Base-by-base conservation (phyloP, 352 stramenopile species). In the Pythium periplocum region DNA sequence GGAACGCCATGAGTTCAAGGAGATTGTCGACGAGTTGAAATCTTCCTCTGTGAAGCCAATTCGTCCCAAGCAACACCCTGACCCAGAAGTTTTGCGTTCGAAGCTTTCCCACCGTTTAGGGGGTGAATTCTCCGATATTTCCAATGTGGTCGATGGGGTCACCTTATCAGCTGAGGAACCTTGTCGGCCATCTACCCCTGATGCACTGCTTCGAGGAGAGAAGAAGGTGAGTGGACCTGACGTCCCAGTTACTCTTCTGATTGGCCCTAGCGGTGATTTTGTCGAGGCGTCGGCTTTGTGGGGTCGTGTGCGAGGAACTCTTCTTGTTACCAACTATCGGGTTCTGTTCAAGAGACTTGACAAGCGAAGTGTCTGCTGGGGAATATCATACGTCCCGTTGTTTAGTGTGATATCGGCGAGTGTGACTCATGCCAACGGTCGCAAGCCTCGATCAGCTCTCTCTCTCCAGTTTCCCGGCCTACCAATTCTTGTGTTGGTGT, bases 281-380 rank as follows among this genome's bases (percentile, higher is more conserved):
- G 71, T 71, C 35, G 82, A 92, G 33, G 66, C 64, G 2, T 73
- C 82, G 33, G 58, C 67, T 2, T 58, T 87, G 3, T 92, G 82
- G 82, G 74, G 77, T 1, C 66, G 78, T n/a, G 64, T 90, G 57
- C 75, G 73, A 17, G 83, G 81, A 7, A 66, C 76, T 51, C 51
- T 92, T 2, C 61, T 68, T 2, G 68, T 90, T 45, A 94, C 83
- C 9, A 94, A 90, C 59, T 94, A 87, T 46, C 71, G 83, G 8
- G 71, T 94, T 17, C 60, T 90, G 3, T 91, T 94, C 43, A 69
- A 78, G 6, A 71, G 77, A 17, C 71, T 86, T 4, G 79, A 91
- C 30, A 61, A 68, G 33, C 70, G 75, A 4, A 60, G 73, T 45
- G 47, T 80, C 5, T 66, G 77, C 45, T 72, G 64, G 33, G 62